These are phyloP conservation scores for Dryas integrifolia DNA, from an alignment of 331 rosid genomes.

Conservation along the genomic window DNA sequence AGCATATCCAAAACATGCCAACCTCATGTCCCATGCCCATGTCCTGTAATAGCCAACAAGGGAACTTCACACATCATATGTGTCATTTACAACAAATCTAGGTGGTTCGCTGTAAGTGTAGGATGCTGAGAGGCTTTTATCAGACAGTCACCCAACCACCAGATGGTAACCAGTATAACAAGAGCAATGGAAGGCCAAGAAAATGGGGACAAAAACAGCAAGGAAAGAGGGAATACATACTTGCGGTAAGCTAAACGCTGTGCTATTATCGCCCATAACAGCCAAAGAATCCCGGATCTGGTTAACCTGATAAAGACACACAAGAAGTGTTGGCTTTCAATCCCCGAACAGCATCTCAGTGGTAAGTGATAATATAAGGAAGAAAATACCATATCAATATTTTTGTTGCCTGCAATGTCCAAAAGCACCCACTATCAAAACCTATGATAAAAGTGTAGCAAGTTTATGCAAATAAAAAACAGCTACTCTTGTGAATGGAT, in stretches of 20 bases:
- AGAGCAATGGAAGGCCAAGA: background rate
- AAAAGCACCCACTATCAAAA: constrained; percentile 24
- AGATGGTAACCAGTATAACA: background rate
- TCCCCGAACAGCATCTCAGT: constrained; percentile 9
- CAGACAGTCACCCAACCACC: background rate
- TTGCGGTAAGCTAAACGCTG: constrained; percentile 96
- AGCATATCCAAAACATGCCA: background rate
- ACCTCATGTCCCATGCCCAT: background rate
- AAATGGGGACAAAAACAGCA: background rate
- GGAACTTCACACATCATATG: background rate
- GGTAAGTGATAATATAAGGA: constrained; percentile 15
- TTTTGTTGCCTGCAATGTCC: constrained; percentile 80
- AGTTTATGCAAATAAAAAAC: background rate
- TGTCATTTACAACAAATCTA: background rate
- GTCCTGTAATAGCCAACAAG: background rate
- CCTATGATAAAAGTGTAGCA: background rate
- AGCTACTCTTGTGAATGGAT: constrained; percentile 18
- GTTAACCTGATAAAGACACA: constrained; percentile 67
- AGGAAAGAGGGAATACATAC: constrained; percentile 44
- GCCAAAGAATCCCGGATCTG: constrained; percentile 97
- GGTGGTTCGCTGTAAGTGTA: background rate
- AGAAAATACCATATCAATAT: constrained; percentile 72
- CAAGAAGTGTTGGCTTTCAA: constrained; percentile 21
- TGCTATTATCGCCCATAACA: constrained; percentile 90
- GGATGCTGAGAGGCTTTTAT: background rate